phyloP scores from a whole-genome alignment of 257 asterid genomes.

The Solanum lycopersicoides region DNA sequence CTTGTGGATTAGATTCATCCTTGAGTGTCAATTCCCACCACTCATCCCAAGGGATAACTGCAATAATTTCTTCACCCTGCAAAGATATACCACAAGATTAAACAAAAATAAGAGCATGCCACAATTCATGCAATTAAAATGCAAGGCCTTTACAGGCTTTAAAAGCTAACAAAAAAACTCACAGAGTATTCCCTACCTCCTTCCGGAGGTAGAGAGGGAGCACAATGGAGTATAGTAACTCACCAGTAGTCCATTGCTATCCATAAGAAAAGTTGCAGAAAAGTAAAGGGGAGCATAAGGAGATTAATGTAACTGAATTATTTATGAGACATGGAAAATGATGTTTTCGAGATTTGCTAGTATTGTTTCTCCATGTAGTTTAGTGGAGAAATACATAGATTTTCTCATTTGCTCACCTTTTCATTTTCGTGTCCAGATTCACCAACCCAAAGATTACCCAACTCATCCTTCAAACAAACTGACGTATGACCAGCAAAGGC shows the following conservation, averaged over 20 bases:
- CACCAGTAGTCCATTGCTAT: background rate
- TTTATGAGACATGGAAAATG: background rate
- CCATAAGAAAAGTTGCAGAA: background rate
- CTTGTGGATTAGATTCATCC: constrained; percentile 89
- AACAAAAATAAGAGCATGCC: background rate
- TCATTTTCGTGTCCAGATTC: constrained; percentile 99
- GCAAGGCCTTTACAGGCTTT: background rate
- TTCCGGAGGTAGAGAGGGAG: background rate
- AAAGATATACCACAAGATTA: background rate
- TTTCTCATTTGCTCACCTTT: constrained; percentile 39
- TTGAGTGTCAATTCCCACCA: constrained; percentile 90
- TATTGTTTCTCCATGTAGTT: background rate
- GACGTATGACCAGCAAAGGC: constrained; percentile 99
- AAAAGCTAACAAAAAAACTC: background rate
- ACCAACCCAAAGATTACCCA: constrained; percentile 91
- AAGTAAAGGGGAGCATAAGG: background rate
- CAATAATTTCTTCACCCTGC: constrained; percentile 97
- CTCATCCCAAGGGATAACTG: constrained; percentile 78
- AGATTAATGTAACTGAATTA: background rate
- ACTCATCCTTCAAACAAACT: constrained; percentile 88
- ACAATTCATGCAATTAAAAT: background rate
- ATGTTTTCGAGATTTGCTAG: too few species aligned
- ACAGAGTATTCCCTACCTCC: background rate
- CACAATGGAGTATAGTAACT: background rate
- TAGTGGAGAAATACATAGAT: background rate